These are phyloP conservation scores for Haplosporangium sp. DNA, from an alignment of 371 early-diverging fungal genomes.

Conservation along the genomic window DNA sequence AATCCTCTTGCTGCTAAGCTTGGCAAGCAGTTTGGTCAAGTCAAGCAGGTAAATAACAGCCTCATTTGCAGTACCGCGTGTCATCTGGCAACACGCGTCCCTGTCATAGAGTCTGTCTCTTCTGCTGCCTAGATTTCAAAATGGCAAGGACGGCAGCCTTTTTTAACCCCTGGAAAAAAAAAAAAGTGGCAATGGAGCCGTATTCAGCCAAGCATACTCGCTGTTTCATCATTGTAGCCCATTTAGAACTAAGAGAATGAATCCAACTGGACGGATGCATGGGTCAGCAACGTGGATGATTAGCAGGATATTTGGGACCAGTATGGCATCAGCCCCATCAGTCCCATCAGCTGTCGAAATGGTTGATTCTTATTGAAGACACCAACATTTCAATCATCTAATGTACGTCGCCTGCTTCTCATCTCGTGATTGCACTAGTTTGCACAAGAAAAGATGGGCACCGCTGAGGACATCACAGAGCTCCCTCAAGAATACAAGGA, in stretches of 20 bases:
- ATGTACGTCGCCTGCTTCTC: neutral
- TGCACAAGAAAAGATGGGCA: conserved; percentile 91
- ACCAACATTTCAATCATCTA: neutral
- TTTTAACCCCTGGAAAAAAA: no score
- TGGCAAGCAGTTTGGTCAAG: conserved; percentile 81
- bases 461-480: conserved; percentile 85
- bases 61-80: neutral
- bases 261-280: no score
- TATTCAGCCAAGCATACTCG: no score
- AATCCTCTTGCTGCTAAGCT: conserved; percentile 81
- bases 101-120: neutral
- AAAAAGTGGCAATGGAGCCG: no score
- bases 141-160: no score
- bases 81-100: neutral
- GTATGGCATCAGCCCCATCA: no score
- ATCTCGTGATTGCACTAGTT: conserved; percentile 62
- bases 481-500: conserved; percentile 91
- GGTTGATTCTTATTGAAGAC: neutral
- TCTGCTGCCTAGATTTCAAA: no score
- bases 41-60: conserved; percentile 73
- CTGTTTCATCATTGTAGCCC: no score
- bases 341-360: neutral
- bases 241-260: no score
- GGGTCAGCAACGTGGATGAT: neutral
- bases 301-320: neutral